These are phyloP conservation scores for Exutisphaerella laricina DNA, from an alignment of 2,329 filamentous ascomycete genomes.

Conservation along the genomic window DNA sequence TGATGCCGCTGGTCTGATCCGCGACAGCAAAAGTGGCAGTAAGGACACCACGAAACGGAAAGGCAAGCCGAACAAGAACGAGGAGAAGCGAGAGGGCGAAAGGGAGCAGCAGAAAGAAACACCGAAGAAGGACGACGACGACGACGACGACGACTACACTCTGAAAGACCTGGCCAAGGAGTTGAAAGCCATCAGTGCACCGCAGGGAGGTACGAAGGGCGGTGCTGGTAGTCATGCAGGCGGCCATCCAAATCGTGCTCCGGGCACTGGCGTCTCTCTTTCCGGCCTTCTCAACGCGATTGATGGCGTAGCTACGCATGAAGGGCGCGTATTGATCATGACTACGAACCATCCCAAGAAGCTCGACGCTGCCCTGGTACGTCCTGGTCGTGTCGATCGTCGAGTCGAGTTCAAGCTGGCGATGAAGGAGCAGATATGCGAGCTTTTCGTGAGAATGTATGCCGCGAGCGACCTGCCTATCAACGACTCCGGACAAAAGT, in stretches of 20 bases:
- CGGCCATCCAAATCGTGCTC: conserved; percentile 14
- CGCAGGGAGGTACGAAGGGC: conserved; percentile 1
- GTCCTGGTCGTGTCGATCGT: conserved; percentile 66
- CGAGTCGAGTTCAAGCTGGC: conserved; percentile 56
- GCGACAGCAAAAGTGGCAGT: conserved; percentile 31
- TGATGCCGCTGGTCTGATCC: conserved; percentile 42
- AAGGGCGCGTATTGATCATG: conserved; percentile 75
- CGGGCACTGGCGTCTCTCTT: conserved; percentile 61
- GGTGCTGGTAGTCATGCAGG: conserved; percentile 7
- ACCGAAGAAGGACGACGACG: conserved; percentile 21
- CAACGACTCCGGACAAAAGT: conserved; percentile 8
- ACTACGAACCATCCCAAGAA: conserved; percentile 71
- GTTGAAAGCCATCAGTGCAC: conserved; percentile 20
- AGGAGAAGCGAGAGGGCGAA: conserved; percentile 16
- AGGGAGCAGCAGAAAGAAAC: conserved; percentile 14
- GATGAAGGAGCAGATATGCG: conserved; percentile 36
- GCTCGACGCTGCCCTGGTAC: conserved; percentile 61
- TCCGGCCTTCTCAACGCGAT: conserved; percentile 78
- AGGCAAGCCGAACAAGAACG: conserved; percentile 13
- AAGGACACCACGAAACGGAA: conserved; percentile 20
- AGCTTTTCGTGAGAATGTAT: conserved; percentile 41
- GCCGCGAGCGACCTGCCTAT: conserved; percentile 21
- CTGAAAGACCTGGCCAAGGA: conserved; percentile 29
- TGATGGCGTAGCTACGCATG: conserved; percentile 73
- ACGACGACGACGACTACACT: conserved; percentile 17